A percentile compares a stretch with the other conserved stretches of the same genome.
Evolutionary conservation across 441 rosid species (phyloP).

Genomic region (Jatropha podagrica): DNA sequence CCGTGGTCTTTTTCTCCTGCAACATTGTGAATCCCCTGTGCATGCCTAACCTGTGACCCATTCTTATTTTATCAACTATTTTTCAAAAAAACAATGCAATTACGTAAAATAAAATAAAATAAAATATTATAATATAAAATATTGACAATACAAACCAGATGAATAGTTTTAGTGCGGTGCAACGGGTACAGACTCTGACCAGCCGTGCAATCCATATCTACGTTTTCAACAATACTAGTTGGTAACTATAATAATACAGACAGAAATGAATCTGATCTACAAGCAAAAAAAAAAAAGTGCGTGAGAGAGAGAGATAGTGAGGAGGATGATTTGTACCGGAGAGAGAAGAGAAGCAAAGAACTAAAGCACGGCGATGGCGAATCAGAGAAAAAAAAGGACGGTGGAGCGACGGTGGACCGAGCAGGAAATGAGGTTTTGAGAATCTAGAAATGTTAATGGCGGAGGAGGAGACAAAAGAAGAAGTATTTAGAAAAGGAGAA

Average conservation of each 20-base stretch:
- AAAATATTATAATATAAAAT: neutral
- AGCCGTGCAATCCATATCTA: slow-evolving; percentile 36
- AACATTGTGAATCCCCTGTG: slow-evolving; percentile 57
- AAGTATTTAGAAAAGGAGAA: neutral
- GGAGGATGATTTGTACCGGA: neutral
- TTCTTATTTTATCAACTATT: neutral
- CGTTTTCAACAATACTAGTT: neutral
- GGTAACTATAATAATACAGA: too few species aligned
- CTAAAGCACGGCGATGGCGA: slow-evolving; percentile 6
- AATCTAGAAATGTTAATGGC: neutral
- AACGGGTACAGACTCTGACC: slow-evolving; percentile 40
- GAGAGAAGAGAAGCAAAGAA: slow-evolving; percentile 17
- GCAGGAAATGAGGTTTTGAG: neutral
- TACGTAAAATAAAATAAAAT: neutral
- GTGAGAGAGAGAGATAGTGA: neutral
- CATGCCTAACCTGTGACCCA: slow-evolving; percentile 53
- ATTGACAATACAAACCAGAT: slow-evolving; percentile 42
- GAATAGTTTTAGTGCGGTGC: slow-evolving; percentile 57
- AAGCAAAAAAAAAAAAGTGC: too few species aligned
- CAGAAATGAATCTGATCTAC: neutral
- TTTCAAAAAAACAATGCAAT: neutral
- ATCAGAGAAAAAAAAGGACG: neutral
- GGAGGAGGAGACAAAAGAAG: neutral
- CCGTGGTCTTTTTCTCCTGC: slow-evolving; percentile 42
- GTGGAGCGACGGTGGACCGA: neutral